Evolutionary conservation across 345 rosid species (phyloP).

Genomic region (Erodium maritimum): DNA sequence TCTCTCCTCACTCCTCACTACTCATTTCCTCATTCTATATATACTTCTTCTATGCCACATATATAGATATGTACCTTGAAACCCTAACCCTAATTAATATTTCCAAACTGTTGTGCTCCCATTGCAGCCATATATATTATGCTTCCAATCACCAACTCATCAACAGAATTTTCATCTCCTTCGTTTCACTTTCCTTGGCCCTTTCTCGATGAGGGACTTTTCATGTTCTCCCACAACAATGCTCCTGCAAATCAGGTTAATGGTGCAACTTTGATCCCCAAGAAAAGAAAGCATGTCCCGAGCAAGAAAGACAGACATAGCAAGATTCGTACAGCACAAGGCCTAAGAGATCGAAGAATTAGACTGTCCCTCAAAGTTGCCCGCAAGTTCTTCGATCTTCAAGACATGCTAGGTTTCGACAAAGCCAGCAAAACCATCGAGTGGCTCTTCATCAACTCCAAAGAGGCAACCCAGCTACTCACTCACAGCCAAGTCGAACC

Average conservation of each 20-base stretch:
- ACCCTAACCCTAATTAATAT: too few relatives aligned
- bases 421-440: slow-evolving; percentile 71
- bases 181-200: slow-evolving; percentile 16
- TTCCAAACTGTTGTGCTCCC: too few relatives aligned
- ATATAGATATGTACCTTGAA: too few relatives aligned
- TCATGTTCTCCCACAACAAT: not conserved
- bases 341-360: slow-evolving; percentile 65
- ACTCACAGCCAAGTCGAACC: slow-evolving; percentile 18
- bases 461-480: slow-evolving; percentile 49
- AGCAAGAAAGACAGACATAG: slow-evolving; percentile 61
- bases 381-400: slow-evolving; percentile 60
- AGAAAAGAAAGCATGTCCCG: slow-evolving; percentile 3
- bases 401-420: slow-evolving; percentile 69
- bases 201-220: not conserved
- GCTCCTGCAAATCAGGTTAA: not conserved
- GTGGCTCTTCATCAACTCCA: slow-evolving; percentile 72
- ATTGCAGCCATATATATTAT: too few relatives aligned
- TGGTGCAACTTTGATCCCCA: too few relatives aligned
- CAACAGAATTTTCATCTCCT: not conserved
- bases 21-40: too few relatives aligned
- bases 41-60: too few relatives aligned
- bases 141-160: too few relatives aligned
- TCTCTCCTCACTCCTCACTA: too few relatives aligned
- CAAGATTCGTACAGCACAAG: slow-evolving; percentile 74
- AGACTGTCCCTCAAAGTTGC: slow-evolving; percentile 61